A percentile compares a stretch with the other conserved stretches of the same genome.
phyloP scores from a whole-genome alignment of 2,329 filamentous ascomycete species.

The Paraphaeosphaeria sporulosa region DNA sequence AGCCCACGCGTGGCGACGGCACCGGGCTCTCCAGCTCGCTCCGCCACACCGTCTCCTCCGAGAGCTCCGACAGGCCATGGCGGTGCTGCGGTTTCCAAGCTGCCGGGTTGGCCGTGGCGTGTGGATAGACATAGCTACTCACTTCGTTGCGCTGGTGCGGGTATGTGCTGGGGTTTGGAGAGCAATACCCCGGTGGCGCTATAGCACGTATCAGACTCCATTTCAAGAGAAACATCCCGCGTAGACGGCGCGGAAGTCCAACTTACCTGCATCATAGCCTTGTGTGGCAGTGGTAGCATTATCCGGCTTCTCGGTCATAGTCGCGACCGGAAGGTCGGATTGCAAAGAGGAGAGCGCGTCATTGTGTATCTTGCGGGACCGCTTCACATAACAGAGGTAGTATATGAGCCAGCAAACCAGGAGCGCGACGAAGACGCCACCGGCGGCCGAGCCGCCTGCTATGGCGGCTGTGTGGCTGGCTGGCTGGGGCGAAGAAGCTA shows the following conservation, averaged over 20 bases:
- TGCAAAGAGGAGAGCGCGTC: neutral
- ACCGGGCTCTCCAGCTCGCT: neutral
- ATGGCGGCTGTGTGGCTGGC: slow-evolving; percentile 3
- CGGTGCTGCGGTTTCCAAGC: slow-evolving; percentile 1
- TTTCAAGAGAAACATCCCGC: too few relatives aligned
- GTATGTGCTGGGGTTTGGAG: neutral
- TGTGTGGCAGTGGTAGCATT: neutral
- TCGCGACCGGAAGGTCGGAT: neutral
- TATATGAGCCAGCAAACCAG: slow-evolving; percentile 2
- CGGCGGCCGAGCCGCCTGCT: too few relatives aligned
- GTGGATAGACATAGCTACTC: neutral
- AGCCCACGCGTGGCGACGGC: neutral
- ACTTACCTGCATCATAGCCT: neutral
- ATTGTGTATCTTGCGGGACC: neutral
- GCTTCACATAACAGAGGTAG: neutral
- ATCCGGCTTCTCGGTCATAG: neutral
- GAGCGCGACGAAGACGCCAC: neutral
- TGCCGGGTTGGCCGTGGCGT: neutral
- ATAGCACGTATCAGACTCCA: neutral
- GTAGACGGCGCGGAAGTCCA: too few relatives aligned
- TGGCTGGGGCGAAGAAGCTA: neutral
- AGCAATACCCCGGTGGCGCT: neutral
- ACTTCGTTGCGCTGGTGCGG: neutral
- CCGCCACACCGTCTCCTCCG: neutral
- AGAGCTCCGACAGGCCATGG: neutral